A percentile compares a stretch with the other conserved stretches of the same genome.
These are phyloP conservation scores for Phytophthora colocasiae DNA, from an alignment of 352 stramenopile species.

Conservation along the genomic window DNA sequence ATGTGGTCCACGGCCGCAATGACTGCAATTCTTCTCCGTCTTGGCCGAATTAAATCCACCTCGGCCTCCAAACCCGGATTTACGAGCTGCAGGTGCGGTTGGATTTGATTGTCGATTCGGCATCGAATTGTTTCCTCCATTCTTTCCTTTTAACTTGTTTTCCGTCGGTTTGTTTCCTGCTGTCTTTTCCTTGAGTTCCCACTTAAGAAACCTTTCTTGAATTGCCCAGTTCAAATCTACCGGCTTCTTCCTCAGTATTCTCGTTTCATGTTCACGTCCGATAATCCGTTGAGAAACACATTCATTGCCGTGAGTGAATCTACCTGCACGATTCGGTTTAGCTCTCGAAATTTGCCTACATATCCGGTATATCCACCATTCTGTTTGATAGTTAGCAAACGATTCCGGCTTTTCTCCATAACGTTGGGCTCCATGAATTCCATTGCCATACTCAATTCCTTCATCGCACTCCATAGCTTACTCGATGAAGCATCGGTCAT, in stretches of 20 bases:
- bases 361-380: conserved; percentile 17
- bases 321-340: conserved; percentile 16
- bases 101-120: too few relatives aligned
- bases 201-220: conserved; percentile 21
- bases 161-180: not conserved
- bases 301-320: conserved; percentile 14
- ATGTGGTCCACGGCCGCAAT: not conserved
- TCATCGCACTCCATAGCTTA: conserved; percentile 20
- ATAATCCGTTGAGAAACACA: conserved; percentile 23
- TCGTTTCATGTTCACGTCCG: conserved; percentile 12
- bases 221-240: conserved; percentile 8
- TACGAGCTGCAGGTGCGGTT: not conserved
- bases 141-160: not conserved
- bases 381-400: conserved; percentile 15
- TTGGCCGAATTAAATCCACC: not conserved
- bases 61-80: not conserved
- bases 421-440: conserved; percentile 27
- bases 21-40: not conserved
- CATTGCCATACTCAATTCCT: conserved; percentile 1
- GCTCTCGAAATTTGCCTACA: conserved; percentile 23
- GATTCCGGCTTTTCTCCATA: conserved; percentile 9
- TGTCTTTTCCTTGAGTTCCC: conserved; percentile 6
- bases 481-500: conserved; percentile 7
- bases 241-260: conserved; percentile 12
- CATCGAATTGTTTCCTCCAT: not conserved